phyloP scores from a whole-genome alignment of 2,329 filamentous ascomycete genomes.

The Aureobasidium sp. region DNA sequence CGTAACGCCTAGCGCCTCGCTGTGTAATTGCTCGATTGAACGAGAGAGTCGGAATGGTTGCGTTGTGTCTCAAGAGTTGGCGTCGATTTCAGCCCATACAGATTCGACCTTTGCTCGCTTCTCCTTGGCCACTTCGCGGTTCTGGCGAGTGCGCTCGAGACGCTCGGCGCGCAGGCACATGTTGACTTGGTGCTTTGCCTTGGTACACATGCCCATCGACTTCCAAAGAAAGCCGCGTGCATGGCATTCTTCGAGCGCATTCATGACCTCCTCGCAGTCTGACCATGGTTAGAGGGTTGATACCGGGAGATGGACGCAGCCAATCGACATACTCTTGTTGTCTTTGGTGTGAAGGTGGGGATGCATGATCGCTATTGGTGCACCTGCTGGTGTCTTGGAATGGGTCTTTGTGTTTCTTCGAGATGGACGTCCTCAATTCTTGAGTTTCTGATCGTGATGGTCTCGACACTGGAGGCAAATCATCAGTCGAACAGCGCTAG shows the following conservation, averaged over 20 bases:
- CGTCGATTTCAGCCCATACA: conserved; percentile 72
- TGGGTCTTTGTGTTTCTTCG: conserved; percentile 7
- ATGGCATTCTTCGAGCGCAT: conserved; percentile 90
- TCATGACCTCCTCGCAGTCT: conserved; percentile 96
- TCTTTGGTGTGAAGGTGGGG: conserved; percentile 92
- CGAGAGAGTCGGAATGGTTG: background rate
- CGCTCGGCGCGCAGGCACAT: conserved; percentile 77
- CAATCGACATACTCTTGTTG: conserved; percentile 62
- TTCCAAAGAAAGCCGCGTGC: conserved; percentile 88
- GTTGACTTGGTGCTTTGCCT: conserved; percentile 75
- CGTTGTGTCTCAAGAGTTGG: conserved; percentile 50
- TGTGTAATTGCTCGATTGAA: background rate
- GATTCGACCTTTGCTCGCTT: conserved; percentile 69
- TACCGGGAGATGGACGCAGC: background rate
- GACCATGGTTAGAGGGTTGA: conserved; percentile 16
- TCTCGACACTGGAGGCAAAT: background rate
- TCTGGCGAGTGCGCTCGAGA: conserved; percentile 67
- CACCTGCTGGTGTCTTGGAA: background rate
- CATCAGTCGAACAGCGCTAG: background rate
- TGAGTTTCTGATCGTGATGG: background rate
- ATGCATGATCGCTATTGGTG: conserved; percentile 62
- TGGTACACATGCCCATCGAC: conserved; percentile 82
- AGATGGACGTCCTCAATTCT: background rate
- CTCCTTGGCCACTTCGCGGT: conserved; percentile 62
- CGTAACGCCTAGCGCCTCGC: conserved; percentile 14